phyloP scores from a whole-genome alignment of 2,329 filamentous ascomycete genomes.

The Pseudocercospora eumusae region DNA sequence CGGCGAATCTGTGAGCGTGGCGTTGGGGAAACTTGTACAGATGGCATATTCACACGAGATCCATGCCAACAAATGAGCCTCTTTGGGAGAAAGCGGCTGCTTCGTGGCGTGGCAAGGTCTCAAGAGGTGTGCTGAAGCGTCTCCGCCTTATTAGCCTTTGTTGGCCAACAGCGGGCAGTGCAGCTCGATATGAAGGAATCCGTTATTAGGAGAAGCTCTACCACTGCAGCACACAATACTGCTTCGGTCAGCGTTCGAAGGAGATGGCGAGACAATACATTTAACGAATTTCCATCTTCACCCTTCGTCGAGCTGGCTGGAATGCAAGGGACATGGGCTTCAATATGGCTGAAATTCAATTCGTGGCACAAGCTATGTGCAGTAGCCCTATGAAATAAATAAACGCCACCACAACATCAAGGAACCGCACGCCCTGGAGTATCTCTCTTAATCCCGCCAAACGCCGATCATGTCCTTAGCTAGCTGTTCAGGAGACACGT shows the following conservation, averaged over 20 bases:
- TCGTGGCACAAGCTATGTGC: constrained; percentile 16
- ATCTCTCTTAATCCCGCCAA: constrained; percentile 16
- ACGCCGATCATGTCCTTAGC: constrained; percentile 19
- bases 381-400: constrained; percentile 2
- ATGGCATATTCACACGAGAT: neutral
- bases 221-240: neutral
- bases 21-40: constrained; percentile 17
- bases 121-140: neutral
- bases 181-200: neutral
- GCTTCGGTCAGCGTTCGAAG: neutral
- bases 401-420: constrained; percentile 2
- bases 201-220: neutral
- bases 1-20: constrained; percentile 18
- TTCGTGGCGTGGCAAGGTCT: neutral
- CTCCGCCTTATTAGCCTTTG: neutral
- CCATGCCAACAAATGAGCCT: neutral
- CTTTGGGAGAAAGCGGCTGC: too few species aligned
- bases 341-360: constrained; percentile 10
- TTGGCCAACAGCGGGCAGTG: too few species aligned
- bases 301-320: neutral
- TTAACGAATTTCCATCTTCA: too few species aligned
- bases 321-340: neutral
- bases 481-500: neutral
- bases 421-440: constrained; percentile 14
- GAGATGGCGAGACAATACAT: neutral